Evolutionary conservation across 2,329 filamentous ascomycete genomes (phyloP).

Genomic region (Ophiostoma novo-ulmi): DNA sequence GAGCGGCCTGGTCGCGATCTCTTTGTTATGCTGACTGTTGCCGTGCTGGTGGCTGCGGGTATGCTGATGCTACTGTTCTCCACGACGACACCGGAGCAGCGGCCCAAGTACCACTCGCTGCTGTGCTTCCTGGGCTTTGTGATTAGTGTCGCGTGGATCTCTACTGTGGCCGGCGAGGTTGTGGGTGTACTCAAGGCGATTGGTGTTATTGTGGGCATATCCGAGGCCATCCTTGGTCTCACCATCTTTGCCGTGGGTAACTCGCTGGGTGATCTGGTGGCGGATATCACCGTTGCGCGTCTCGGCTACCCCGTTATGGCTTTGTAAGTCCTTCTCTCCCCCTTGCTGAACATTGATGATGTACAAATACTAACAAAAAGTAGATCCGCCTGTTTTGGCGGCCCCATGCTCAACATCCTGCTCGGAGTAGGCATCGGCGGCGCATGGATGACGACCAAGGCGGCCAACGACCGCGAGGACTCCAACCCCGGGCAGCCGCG

Average conservation of each 20-base stretch:
- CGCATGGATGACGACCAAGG: constrained; percentile 74
- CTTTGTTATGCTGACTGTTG: constrained; percentile 54
- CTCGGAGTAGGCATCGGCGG: constrained; percentile 91
- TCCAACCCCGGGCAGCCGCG: constrained; percentile 62
- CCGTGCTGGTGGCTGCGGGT: constrained; percentile 63
- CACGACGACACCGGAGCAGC: constrained; percentile 61
- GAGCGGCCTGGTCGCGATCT: constrained; percentile 49
- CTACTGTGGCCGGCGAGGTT: constrained; percentile 89
- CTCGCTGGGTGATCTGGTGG: constrained; percentile 87
- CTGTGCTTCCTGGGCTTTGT: constrained; percentile 86
- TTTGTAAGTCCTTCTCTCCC: constrained; percentile 41
- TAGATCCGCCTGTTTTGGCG: constrained; percentile 89
- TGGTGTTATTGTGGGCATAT: constrained; percentile 87
- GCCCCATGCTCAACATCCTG: constrained; percentile 94
- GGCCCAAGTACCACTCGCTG: constrained; percentile 68
- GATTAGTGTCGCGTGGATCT: constrained; percentile 93
- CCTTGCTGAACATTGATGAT: no score
- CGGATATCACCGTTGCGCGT: constrained; percentile 87
- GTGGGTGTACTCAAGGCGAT: constrained; percentile 91
- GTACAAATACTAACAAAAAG: constrained; percentile 4
- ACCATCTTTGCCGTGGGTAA: constrained; percentile 97
- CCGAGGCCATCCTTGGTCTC: constrained; percentile 87
- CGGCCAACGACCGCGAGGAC: constrained; percentile 59
- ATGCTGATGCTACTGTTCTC: constrained; percentile 62
- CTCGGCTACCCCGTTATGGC: constrained; percentile 98